Conservation (phyloP, 2,329 filamentous ascomycete species). For the Metarhizium sp. region DNA sequence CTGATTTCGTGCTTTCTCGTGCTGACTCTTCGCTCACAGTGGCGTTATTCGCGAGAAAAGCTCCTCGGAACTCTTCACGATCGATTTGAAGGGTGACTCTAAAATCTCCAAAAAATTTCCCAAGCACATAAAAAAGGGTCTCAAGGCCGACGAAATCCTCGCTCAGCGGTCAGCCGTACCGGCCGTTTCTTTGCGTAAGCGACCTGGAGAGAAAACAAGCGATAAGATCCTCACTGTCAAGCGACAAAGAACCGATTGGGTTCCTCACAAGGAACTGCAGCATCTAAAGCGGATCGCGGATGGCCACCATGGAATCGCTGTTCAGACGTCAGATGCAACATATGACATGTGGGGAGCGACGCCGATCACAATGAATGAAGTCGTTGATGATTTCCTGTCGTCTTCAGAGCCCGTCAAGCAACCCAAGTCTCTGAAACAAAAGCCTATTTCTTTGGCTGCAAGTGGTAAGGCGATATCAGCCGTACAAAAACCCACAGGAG, state of each 20-base stretch:
- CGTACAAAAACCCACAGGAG: conserved; percentile 68
- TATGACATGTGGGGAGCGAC: conserved; percentile 71
- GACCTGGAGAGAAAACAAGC: conserved; percentile 57
- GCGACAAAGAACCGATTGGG: conserved; percentile 65
- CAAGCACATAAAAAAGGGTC: conserved; percentile 61
- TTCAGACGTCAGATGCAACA: conserved; percentile 49
- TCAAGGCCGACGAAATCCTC: conserved; percentile 90
- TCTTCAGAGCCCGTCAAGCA: conserved; percentile 57
- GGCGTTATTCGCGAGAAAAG: conserved; percentile 78
- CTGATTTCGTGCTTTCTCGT: neutral
- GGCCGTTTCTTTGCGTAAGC: conserved; percentile 70
- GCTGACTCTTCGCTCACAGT: conserved; percentile 32
- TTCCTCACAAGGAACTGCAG: conserved; percentile 75
- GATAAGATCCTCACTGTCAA: conserved; percentile 69
- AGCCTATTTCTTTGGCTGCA: conserved; percentile 73
- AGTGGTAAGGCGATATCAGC: conserved; percentile 72
- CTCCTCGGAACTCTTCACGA: conserved; percentile 73
- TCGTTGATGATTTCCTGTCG: conserved; percentile 49
- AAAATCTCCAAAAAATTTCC: conserved; percentile 54
- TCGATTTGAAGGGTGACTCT: conserved; percentile 67
- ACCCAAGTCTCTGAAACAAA: conserved; percentile 65
- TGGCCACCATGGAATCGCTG: conserved; percentile 48
- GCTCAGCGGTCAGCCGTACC: conserved; percentile 73
- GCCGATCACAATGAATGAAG: conserved; percentile 26
- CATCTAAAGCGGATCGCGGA: conserved; percentile 73